Base-by-base conservation (phyloP, 148 eudicot species). In the Rhododendron griersonianum region DNA sequence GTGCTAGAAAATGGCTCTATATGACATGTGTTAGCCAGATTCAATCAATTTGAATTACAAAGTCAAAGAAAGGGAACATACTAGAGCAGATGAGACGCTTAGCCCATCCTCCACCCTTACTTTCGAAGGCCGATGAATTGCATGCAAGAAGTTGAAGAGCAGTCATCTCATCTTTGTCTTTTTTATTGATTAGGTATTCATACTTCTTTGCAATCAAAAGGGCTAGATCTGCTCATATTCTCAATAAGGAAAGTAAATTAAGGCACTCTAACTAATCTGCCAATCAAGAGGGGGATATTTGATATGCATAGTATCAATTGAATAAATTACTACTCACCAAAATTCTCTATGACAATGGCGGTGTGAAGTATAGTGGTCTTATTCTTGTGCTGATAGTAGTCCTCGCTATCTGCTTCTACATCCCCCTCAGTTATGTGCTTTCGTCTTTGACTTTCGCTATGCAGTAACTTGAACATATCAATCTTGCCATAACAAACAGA, bases 81-180 rank as follows among this genome's bases (percentile, higher is more conserved):
- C 84, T 5, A 13, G 74, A 82, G 35, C 7, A 6, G 39, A 44
- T 5, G 35, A 83, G 77, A 16, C 8, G 19, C 19, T 28, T 30
- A 71, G 39, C 37, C 2, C 76, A 71, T 4, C 76, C 39, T 33
- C 76, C 39, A 30, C 35, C 76, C 39, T 13, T 71, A 71, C 37
- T 71, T 59, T 59, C 19, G 33, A 86, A 67, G n/a, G 76, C 84
- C 0, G 83, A 67, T 25, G 81, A 23, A 48, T 59, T 85, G 83
- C 75, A 78, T 1, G 87, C 7, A 78, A 85, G 87, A 85, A 86
- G 84, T 80, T 86, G 87, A 81, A 86, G 87, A 80, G 84, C 78
- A 28, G 84, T 86, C 87, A 86, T 86, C 25, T 28, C 79, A 37
- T 86, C 84, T 65, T 45, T 78, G 53, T 86, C 87, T 44, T 80